Percentiles rank a stretch among this genome's conserved stretches.
phyloP scores from a whole-genome alignment of 495 filamentous ascomycete species.

The Xylaria scruposa region DNA sequence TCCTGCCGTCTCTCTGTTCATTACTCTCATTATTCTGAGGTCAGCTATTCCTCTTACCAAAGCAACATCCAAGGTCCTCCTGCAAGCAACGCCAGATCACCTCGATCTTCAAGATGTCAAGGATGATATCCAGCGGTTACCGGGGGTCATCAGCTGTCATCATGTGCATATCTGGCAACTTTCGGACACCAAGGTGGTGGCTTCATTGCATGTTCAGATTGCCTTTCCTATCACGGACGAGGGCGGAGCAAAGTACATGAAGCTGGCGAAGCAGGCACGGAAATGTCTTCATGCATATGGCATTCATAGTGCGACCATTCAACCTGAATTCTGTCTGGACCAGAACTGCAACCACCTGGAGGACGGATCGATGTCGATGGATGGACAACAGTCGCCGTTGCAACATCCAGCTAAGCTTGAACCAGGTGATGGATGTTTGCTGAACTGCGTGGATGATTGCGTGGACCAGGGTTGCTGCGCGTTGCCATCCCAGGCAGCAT shows the following conservation, averaged over 20 bases:
- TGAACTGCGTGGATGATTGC: conserved; percentile 89
- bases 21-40: conserved; percentile 90
- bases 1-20: conserved; percentile 91
- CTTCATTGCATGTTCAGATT: conserved; percentile 90
- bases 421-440: conserved; percentile 69
- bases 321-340: conserved; percentile 87
- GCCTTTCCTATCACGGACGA: conserved; percentile 72
- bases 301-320: conserved; percentile 97
- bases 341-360: conserved; percentile 48
- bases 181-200: conserved; percentile 89
- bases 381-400: conserved; percentile 49
- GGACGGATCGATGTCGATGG: conserved; percentile 42
- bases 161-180: conserved; percentile 98
- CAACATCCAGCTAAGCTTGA: conserved; percentile 53
- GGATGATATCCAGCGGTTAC: conserved; percentile 83
- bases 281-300: conserved; percentile 92
- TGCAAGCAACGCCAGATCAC: conserved; percentile 89
- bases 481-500: conserved; percentile 29
- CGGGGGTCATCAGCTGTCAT: conserved; percentile 86
- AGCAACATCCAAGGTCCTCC: conserved; percentile 89
- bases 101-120: conserved; percentile 90
- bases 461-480: conserved; percentile 74
- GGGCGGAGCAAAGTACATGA: conserved; percentile 85
- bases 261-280: conserved; percentile 76
- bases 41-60: conserved; percentile 93